Conservation (phyloP, 2,329 filamentous ascomycete genomes). For the Alternaria angustiovoidea region DNA sequence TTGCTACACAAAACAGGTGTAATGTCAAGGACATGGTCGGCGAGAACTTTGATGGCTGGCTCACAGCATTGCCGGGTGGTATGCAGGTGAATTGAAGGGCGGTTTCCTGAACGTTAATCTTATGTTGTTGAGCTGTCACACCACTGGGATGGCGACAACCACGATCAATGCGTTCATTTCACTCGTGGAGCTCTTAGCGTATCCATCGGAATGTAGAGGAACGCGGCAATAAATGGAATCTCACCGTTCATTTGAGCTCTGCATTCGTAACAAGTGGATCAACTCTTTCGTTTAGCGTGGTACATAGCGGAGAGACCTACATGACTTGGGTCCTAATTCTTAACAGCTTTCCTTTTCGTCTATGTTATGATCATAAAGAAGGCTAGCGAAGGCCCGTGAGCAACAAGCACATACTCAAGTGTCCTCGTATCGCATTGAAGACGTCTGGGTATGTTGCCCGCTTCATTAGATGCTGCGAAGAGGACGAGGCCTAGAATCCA, state of each 20-base stretch:
- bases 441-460: no score
- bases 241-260: no score
- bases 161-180: neutral
- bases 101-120: neutral
- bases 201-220: neutral
- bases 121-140: no score
- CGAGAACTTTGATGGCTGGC: slow-evolving; percentile 42
- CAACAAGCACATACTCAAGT: neutral
- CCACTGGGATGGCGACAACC: neutral
- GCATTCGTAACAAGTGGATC: no score
- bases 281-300: no score
- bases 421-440: no score
- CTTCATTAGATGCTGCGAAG: no score
- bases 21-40: slow-evolving; percentile 42
- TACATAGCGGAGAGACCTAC: neutral
- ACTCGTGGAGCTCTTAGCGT: neutral
- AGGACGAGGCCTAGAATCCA: no score
- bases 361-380: neutral
- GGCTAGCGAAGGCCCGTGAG: neutral
- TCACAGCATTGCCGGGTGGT: slow-evolving; percentile 28
- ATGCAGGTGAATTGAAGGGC: slow-evolving; percentile 9
- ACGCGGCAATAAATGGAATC: rapidly evolving
- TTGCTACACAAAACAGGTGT: slow-evolving; percentile 47
- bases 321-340: neutral
- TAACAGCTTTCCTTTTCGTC: neutral